Conservation (phyloP, 805 yeast species). For the Hanseniaspora clermontiae region DNA sequence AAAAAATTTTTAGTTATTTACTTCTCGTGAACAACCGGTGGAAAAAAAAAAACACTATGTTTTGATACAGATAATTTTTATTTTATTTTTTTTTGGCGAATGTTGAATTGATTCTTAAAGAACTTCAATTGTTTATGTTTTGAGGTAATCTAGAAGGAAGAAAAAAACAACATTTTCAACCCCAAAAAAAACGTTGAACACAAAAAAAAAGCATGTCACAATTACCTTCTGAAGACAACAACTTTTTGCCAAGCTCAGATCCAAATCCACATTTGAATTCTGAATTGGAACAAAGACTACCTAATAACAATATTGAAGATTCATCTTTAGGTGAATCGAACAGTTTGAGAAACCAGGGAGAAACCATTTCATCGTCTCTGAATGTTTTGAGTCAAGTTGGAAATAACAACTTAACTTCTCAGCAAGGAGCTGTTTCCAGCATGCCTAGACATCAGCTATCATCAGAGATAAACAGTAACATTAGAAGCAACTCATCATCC, state of each 20-base stretch:
- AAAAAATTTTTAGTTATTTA: not conserved
- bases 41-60: not conserved
- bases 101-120: not conserved
- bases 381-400: not conserved
- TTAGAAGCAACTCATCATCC: slow-evolving; percentile 1
- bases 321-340: slow-evolving; percentile 22
- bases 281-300: not conserved
- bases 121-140: not conserved
- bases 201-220: slow-evolving; percentile 18
- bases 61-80: not conserved
- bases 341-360: slow-evolving; percentile 3
- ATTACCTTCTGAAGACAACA: slow-evolving; percentile 31
- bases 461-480: not conserved
- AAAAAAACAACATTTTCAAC: too few species aligned
- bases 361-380: slow-evolving; percentile 3
- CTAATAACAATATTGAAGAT: slow-evolving; percentile 15
- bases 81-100: not conserved
- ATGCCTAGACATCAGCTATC: not conserved
- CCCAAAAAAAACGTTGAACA: not conserved
- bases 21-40: not conserved
- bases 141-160: not conserved
- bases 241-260: slow-evolving; percentile 26
- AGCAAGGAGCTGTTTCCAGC: not conserved
- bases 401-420: not conserved
- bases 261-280: slow-evolving; percentile 16